phyloP scores from a whole-genome alignment of 2,329 filamentous ascomycete genomes.

The Shiraia bambusicola region DNA sequence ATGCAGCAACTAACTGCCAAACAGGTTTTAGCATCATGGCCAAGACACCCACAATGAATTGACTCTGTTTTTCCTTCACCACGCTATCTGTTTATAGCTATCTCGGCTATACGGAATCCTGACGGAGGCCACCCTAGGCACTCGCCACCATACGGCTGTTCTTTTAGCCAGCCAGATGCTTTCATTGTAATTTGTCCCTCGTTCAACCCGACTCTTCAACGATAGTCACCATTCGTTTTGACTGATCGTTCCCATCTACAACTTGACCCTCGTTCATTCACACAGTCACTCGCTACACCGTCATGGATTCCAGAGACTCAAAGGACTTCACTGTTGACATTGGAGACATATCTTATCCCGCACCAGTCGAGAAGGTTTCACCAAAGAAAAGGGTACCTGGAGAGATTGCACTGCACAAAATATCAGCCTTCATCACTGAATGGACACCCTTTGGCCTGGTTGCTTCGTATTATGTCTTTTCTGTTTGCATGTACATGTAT shows the following conservation, averaged over 20 bases:
- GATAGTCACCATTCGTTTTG: constrained; percentile 28
- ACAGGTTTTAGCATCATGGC: too few species aligned
- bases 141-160: constrained; percentile 1
- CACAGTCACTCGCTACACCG: constrained; percentile 15
- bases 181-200: not conserved
- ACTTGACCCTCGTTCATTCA: not conserved
- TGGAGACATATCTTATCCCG: constrained; percentile 17
- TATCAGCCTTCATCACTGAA: constrained; percentile 21
- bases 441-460: constrained; percentile 43
- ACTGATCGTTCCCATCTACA: constrained; percentile 6
- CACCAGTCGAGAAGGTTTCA: constrained; percentile 7
- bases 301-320: constrained; percentile 16
- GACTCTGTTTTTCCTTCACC: too few species aligned
- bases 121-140: constrained; percentile 1
- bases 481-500: constrained; percentile 41
- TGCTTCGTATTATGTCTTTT: constrained; percentile 41
- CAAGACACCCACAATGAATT: too few species aligned
- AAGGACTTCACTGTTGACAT: constrained; percentile 33
- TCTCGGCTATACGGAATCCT: too few species aligned
- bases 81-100: too few species aligned
- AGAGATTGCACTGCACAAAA: constrained; percentile 8
- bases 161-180: not conserved
- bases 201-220: constrained; percentile 4
- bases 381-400: constrained; percentile 5
- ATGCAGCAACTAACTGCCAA: too few species aligned